Conservation (phyloP, 345 rosid species). For the Crucihimalaya himalaica region DNA sequence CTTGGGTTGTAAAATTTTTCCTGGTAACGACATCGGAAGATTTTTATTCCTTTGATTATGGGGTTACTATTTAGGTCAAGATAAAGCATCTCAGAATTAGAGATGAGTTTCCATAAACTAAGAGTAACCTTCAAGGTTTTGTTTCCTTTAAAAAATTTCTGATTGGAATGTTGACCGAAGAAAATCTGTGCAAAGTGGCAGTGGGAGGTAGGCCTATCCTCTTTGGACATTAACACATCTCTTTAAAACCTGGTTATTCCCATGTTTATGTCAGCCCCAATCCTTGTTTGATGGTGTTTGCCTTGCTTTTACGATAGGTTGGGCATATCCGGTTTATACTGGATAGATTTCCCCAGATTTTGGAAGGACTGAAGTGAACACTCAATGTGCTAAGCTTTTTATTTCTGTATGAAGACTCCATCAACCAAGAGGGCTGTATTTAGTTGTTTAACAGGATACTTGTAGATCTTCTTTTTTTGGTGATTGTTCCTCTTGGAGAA, state of each 20-base stretch:
- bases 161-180: constrained; percentile 46
- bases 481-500: constrained; percentile 64
- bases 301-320: constrained; percentile 75
- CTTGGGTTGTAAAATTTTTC: constrained; percentile 11
- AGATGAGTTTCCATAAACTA: constrained; percentile 21
- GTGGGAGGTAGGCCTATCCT: constrained; percentile 65
- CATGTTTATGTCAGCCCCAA: constrained; percentile 41
- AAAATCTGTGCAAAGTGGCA: constrained; percentile 49
- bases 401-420: constrained; percentile 54
- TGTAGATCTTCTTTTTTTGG: constrained; percentile 54
- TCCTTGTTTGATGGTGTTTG: constrained; percentile 62
- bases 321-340: constrained; percentile 51
- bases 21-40: background rate
- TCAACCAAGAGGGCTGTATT: constrained; percentile 51
- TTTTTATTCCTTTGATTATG: background rate
- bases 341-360: constrained; percentile 54
- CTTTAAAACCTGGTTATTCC: constrained; percentile 42
- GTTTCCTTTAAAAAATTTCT: constrained; percentile 26
- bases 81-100: constrained; percentile 34
- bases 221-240: constrained; percentile 46
- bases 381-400: constrained; percentile 48
- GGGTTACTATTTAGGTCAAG: background rate
- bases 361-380: constrained; percentile 59
- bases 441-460: constrained; percentile 42
- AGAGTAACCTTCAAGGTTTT: constrained; percentile 27